These are phyloP conservation scores for Pugionium dolabratum DNA, from an alignment of 345 rosid species.

Conservation along the genomic window DNA sequence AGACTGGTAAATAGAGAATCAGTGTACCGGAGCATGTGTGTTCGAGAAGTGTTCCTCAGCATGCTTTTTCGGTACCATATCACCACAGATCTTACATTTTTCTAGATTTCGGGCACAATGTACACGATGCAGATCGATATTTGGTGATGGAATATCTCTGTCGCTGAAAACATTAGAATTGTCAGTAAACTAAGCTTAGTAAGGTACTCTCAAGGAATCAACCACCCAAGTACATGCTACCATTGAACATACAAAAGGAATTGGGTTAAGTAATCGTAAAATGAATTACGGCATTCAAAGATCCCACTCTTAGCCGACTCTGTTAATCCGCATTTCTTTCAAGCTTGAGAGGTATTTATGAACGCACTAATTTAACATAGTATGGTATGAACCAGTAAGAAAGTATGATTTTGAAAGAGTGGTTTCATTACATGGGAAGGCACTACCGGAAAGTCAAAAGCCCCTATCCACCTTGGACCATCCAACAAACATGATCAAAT, in stretches of 20 bases:
- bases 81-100: conserved; percentile 89
- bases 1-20: not conserved
- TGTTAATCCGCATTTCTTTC: no score
- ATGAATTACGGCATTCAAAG: not conserved
- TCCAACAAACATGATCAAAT: no score
- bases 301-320: not conserved
- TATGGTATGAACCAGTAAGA: no score
- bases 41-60: conserved; percentile 83
- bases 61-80: conserved; percentile 86
- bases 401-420: no score
- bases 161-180: conserved; percentile 53
- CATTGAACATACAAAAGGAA: conserved; percentile 1
- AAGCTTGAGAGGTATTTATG: no score
- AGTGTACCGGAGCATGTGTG: conserved; percentile 92
- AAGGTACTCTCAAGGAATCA: not conserved
- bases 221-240: conserved; percentile 17
- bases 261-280: not conserved
- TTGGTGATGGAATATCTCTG: conserved; percentile 77
- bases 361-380: no score
- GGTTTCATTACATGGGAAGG: no score
- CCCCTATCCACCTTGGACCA: no score
- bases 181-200: conserved; percentile 14
- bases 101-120: conserved; percentile 95
- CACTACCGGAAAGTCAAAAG: no score
- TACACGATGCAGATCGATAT: conserved; percentile 81